A percentile compares a stretch with the other conserved stretches of the same genome.
phyloP scores from a whole-genome alignment of 2,329 filamentous ascomycete genomes.

The Cytospora mali region DNA sequence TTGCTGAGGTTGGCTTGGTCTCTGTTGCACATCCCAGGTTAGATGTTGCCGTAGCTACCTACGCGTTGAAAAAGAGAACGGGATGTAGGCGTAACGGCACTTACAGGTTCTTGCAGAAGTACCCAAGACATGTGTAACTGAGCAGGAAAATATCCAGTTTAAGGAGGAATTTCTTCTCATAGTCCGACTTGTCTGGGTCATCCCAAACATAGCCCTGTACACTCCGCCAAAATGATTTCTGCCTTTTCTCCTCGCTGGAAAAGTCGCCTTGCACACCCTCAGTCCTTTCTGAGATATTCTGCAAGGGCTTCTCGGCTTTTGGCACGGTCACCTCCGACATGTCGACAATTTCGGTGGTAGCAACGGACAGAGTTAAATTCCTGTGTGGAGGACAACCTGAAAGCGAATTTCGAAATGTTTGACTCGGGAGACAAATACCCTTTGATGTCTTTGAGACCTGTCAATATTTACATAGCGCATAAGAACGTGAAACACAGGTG shows the following conservation, averaged over 20 bases:
- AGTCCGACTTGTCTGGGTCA: constrained; percentile 34
- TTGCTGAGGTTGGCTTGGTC: constrained; percentile 25
- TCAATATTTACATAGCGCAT: background rate
- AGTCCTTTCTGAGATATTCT: background rate
- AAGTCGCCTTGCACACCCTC: background rate
- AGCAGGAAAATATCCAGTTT: constrained; percentile 28
- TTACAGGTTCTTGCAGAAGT: constrained; percentile 28
- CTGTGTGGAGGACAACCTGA: background rate
- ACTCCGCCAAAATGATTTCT: constrained; percentile 21
- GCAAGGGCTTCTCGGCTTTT: background rate
- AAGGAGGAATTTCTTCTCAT: constrained; percentile 28
- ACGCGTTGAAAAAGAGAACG: background rate
- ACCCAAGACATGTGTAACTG: constrained; percentile 24
- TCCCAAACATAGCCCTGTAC: constrained; percentile 36
- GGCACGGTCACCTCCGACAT: background rate
- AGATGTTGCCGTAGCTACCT: background rate
- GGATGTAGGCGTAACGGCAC: background rate
- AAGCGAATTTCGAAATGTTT: background rate
- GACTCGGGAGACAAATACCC: background rate
- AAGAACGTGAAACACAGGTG: background rate
- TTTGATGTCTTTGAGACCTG: background rate
- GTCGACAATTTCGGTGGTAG: background rate
- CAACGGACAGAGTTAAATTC: background rate
- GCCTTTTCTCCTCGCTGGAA: background rate
- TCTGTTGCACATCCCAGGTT: background rate